Base-by-base conservation (phyloP, 2,329 filamentous ascomycete species). In the Amesomyces nigricolor region DNA sequence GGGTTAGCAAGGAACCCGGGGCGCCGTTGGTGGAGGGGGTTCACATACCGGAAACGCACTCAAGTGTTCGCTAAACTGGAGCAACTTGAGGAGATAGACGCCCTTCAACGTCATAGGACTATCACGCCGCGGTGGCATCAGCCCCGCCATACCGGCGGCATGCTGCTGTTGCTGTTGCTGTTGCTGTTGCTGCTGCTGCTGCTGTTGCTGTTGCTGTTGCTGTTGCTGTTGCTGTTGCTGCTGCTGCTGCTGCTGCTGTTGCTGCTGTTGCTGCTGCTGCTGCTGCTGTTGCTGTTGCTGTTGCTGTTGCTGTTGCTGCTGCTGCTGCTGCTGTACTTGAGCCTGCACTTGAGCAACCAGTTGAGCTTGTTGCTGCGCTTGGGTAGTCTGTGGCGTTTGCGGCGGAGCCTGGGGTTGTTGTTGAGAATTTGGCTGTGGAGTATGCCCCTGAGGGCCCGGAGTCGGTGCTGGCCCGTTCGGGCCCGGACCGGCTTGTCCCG, bases 51-150 rank as follows among this genome's bases (percentile, higher is more conserved):
- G 74, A 62, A 78, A 86, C 32, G 74, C 76, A 60, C 80, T 83
- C 9, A 87, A 67, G 58, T 81, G 75, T 69, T 86, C 83, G 71
- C 81, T 72, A 66, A 86, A 86, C 59, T 81, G 79, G 71, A 82
- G 76, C 43, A 87, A 68, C 65, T 78, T 82, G 54, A 86, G 68
- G 39, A 85, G 63, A 59, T 79, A 85, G 54, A 80, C 76, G 3
- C 79, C 76, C 65, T 80, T 83, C 69, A 80, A n/a, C 30, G 53
- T 47, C 30, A 61, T 53, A 1, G 46, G 71, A 47, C 22, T 26
- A 26, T 76, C 77, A 51, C 73, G 73, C 59, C 75, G 75, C 61
- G 79, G 77, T 52, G 78, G 77, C 56, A 74, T 66, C 9, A 66
- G 57, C 68, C 62, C 72, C 63, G 74, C 68, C 64, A 65, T 66